phyloP scores from a whole-genome alignment of 2,329 filamentous ascomycete species.

The Diplocarpon mali region DNA sequence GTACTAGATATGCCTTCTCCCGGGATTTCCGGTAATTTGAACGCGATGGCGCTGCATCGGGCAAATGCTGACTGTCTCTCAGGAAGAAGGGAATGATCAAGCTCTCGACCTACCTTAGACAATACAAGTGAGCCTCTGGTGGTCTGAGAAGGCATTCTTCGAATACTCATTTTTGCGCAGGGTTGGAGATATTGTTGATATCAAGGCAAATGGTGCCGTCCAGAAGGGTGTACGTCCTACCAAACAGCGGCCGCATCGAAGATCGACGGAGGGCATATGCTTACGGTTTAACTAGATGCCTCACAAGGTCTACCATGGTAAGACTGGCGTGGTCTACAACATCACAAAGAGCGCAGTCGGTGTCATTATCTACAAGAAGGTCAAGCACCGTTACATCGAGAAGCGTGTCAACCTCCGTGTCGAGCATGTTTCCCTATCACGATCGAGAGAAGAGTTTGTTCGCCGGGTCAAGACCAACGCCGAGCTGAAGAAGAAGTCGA shows the following conservation, averaged over 20 bases:
- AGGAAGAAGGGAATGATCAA: slow-evolving; percentile 91
- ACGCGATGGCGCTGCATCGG: not conserved
- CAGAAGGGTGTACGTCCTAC: slow-evolving; percentile 73
- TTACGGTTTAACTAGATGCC: slow-evolving; percentile 2
- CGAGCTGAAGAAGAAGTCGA: slow-evolving; percentile 82
- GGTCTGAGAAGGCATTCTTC: not conserved
- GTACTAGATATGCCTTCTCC: slow-evolving; percentile 58
- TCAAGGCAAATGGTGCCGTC: slow-evolving; percentile 96
- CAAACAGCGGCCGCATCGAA: not conserved
- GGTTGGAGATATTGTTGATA: slow-evolving; percentile 97
- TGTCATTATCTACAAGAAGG: slow-evolving; percentile 99
- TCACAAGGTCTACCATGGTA: slow-evolving; percentile 17
- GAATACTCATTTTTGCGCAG: slow-evolving; percentile 41
- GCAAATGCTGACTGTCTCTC: slow-evolving; percentile 39
- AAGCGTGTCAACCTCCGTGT: slow-evolving; percentile 99
- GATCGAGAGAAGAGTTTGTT: slow-evolving; percentile 94
- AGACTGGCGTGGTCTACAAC: slow-evolving; percentile 97
- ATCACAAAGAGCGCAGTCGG: slow-evolving; percentile 96
- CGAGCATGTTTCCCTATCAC: slow-evolving; percentile 91
- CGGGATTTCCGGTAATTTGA: not conserved
- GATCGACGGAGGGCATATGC: not conserved
- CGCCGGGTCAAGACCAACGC: slow-evolving; percentile 95
- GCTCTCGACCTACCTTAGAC: slow-evolving; percentile 86
- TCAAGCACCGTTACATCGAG: slow-evolving; percentile 99
- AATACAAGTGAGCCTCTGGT: slow-evolving; percentile 63